phyloP scores from a whole-genome alignment of 805 yeast genomes.

The Nematodospora valgi region DNA sequence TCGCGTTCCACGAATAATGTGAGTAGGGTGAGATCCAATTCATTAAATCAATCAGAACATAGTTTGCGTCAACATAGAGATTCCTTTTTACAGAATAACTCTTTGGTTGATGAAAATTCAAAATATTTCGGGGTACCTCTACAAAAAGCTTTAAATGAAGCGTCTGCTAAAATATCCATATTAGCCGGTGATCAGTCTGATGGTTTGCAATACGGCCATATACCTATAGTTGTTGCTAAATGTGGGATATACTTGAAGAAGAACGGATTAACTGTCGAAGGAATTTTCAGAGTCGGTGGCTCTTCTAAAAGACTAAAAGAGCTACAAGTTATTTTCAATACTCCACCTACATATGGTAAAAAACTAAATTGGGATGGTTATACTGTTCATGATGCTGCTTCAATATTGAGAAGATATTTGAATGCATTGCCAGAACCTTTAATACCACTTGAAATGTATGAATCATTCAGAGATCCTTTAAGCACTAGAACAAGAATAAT shows the following conservation, averaged over 20 bases:
- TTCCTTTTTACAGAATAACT: conserved; percentile 44
- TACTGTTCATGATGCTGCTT: conserved; percentile 96
- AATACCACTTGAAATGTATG: conserved; percentile 74
- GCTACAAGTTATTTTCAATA: conserved; percentile 75
- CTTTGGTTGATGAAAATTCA: conserved; percentile 42
- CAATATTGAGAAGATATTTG: conserved; percentile 78
- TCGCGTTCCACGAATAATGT: too few species aligned
- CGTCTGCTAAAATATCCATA: conserved; percentile 72
- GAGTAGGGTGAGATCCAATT: conserved; percentile 35
- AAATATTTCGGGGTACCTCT: conserved; percentile 80
- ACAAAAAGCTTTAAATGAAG: conserved; percentile 64
- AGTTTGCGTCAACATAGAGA: conserved; percentile 48
- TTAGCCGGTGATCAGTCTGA: conserved; percentile 39
- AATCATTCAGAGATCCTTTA: conserved; percentile 74
- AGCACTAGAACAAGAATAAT: conserved; percentile 59
- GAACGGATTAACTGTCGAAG: conserved; percentile 76
- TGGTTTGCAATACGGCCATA: conserved; percentile 73
- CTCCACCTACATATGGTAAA: conserved; percentile 88
- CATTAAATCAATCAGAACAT: conserved; percentile 25
- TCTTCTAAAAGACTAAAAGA: conserved; percentile 84
- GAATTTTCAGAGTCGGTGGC: conserved; percentile 92
- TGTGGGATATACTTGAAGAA: conserved; percentile 85
- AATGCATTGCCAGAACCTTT: conserved; percentile 91
- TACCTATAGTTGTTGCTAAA: conserved; percentile 93
- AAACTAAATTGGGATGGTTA: conserved; percentile 88